Evolutionary conservation across 2,329 filamentous ascomycete genomes (phyloP).

Genomic region (Colletotrichum agaves): DNA sequence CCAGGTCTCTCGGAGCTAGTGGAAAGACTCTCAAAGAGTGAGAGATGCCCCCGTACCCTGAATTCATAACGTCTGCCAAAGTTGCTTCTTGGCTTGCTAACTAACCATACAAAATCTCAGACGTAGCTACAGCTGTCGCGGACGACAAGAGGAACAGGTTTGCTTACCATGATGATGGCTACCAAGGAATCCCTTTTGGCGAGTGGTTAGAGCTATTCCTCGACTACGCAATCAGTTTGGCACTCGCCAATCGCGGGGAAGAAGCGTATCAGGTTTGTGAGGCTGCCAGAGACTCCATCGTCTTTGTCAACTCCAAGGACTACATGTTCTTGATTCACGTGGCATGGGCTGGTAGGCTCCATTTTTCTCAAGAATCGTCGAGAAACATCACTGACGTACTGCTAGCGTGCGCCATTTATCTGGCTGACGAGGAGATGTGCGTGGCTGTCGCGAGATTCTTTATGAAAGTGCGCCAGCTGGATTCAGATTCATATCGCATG

Average conservation of each 20-base stretch:
- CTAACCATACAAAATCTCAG: slow-evolving; percentile 37
- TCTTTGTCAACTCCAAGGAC: slow-evolving; percentile 79
- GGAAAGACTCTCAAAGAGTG: slow-evolving; percentile 65
- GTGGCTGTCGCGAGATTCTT: slow-evolving; percentile 81
- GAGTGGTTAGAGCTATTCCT: slow-evolving; percentile 92
- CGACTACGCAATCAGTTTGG: slow-evolving; percentile 83
- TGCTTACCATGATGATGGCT: slow-evolving; percentile 56
- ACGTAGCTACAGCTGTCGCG: slow-evolving; percentile 44
- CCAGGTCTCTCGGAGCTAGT: slow-evolving; percentile 56
- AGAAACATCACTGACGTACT: slow-evolving; percentile 32
- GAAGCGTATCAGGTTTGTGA: slow-evolving; percentile 85
- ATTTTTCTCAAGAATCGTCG: not conserved
- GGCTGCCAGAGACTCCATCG: slow-evolving; percentile 80
- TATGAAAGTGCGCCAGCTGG: slow-evolving; percentile 83
- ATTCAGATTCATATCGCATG: slow-evolving; percentile 85
- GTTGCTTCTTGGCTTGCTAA: too few relatives aligned
- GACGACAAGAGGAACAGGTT: slow-evolving; percentile 40
- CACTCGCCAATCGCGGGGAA: slow-evolving; percentile 71
- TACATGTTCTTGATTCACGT: slow-evolving; percentile 79
- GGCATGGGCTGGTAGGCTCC: slow-evolving; percentile 73
- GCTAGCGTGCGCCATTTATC: slow-evolving; percentile 82
- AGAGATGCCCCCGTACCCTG: slow-evolving; percentile 42
- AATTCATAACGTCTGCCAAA: too few relatives aligned
- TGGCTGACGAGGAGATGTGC: slow-evolving; percentile 82
- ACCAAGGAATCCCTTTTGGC: slow-evolving; percentile 83